Evolutionary conservation across 2,329 filamentous ascomycete species (phyloP).

Genomic region (Dactylellina drechsleri): DNA sequence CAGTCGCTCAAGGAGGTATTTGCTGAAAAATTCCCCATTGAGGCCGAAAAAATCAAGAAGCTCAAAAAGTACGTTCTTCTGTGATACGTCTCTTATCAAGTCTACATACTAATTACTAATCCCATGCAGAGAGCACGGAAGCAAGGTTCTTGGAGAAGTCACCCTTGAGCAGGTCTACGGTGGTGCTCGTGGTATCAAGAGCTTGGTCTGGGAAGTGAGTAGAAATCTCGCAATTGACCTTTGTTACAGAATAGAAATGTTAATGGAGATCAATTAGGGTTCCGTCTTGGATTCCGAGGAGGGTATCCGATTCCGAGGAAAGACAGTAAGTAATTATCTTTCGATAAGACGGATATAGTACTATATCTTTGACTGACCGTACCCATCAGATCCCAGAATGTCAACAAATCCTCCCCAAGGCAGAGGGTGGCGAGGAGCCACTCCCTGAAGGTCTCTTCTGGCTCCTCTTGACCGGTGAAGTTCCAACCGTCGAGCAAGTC

Average conservation of each 20-base stretch:
- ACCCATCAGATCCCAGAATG: constrained; percentile 83
- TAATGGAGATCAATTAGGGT: constrained; percentile 65
- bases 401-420: constrained; percentile 96
- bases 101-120: constrained; percentile 43
- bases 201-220: constrained; percentile 89
- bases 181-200: constrained; percentile 98
- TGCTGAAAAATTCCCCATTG: constrained; percentile 91
- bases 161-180: constrained; percentile 99
- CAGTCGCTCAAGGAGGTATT: constrained; percentile 98
- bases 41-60: constrained; percentile 99
- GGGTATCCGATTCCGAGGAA: constrained; percentile 98
- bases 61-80: constrained; percentile 78
- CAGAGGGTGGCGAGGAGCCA: constrained; percentile 94
- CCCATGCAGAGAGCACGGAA: constrained; percentile 82
- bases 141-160: constrained; percentile 95
- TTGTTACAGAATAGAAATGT: constrained; percentile 1
- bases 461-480: constrained; percentile 97
- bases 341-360: background rate
- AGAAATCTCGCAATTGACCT: constrained; percentile 28
- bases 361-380: background rate
- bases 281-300: constrained; percentile 98
- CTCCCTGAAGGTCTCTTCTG: constrained; percentile 99
- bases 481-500: constrained; percentile 97
- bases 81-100: constrained; percentile 56
- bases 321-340: constrained; percentile 71